phyloP scores from a whole-genome alignment of 192 early-diverging fungal species.

The Backusella australiensis region DNA sequence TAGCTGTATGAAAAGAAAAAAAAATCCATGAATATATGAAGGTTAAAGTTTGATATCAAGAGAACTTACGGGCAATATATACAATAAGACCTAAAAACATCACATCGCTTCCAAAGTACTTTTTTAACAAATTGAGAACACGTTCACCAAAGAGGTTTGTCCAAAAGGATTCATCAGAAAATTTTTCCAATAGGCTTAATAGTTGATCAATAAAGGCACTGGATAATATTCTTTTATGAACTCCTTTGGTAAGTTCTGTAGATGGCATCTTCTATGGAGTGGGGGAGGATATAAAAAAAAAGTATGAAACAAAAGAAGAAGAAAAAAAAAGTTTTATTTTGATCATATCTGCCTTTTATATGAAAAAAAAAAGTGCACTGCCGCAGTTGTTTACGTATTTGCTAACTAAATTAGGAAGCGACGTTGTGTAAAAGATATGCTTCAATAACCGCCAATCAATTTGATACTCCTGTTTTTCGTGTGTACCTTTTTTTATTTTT shows the following conservation, averaged over 20 bases:
- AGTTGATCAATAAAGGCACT: background rate
- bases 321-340: background rate
- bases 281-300: background rate
- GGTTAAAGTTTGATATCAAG: background rate
- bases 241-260: slow-evolving; percentile 1
- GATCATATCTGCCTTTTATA: background rate
- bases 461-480: background rate
- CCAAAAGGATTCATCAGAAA: slow-evolving; percentile 23
- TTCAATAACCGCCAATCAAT: background rate
- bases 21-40: background rate
- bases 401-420: background rate
- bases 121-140: background rate
- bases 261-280: background rate
- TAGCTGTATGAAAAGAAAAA: background rate
- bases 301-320: background rate
- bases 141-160: slow-evolving; percentile 15
- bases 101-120: slow-evolving; percentile 24
- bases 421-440: background rate
- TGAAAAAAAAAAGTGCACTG: background rate
- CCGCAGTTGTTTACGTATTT: background rate
- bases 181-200: background rate
- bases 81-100: slow-evolving; percentile 19
- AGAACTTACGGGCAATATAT: slow-evolving; percentile 25
- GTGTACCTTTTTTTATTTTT: too few relatives aligned
- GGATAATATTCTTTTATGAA: background rate